Percentiles rank a stretch among this genome's conserved stretches.
Evolutionary conservation across 106 monocot species (phyloP).

Genomic region (Phalaenopsis equestris): DNA sequence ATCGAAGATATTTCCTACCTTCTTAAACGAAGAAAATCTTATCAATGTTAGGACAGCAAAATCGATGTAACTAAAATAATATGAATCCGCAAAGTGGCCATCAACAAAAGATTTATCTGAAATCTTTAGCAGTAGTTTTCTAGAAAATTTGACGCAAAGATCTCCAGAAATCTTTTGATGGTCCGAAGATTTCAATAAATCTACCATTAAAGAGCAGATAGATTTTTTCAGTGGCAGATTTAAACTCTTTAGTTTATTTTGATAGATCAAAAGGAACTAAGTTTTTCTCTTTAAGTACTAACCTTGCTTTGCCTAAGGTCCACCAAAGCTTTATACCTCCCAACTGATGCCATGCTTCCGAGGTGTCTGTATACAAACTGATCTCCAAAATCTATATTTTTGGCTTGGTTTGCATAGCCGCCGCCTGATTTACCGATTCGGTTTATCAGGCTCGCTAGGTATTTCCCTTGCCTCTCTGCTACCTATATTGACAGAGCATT

Average conservation of each 20-base stretch:
- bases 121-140: too few relatives aligned
- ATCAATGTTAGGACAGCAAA: too few relatives aligned
- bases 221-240: neutral
- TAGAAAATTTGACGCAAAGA: too few relatives aligned
- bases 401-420: conserved; percentile 47
- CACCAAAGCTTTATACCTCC: conserved; percentile 93
- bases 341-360: conserved; percentile 97
- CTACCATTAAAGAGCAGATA: neutral
- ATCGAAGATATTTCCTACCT: too few relatives aligned
- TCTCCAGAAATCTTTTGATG: too few relatives aligned
- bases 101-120: too few relatives aligned
- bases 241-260: too few relatives aligned
- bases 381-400: conserved; percentile 41
- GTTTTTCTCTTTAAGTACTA: neutral
- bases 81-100: too few relatives aligned
- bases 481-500: conserved; percentile 39
- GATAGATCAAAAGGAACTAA: too few relatives aligned
- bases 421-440: conserved; percentile 55
- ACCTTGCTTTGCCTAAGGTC: conserved; percentile 96
- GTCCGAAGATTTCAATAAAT: neutral
- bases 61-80: too few relatives aligned
- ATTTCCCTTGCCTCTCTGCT: conserved; percentile 96
- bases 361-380: conserved; percentile 87
- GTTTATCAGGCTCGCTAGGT: conserved; percentile 63
- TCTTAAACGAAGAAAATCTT: too few relatives aligned